Evolutionary conservation across 495 filamentous ascomycete species (phyloP), one percentile per base, ranked within the genome.

Genomic region (Mytilinidion resinicola): DNA sequence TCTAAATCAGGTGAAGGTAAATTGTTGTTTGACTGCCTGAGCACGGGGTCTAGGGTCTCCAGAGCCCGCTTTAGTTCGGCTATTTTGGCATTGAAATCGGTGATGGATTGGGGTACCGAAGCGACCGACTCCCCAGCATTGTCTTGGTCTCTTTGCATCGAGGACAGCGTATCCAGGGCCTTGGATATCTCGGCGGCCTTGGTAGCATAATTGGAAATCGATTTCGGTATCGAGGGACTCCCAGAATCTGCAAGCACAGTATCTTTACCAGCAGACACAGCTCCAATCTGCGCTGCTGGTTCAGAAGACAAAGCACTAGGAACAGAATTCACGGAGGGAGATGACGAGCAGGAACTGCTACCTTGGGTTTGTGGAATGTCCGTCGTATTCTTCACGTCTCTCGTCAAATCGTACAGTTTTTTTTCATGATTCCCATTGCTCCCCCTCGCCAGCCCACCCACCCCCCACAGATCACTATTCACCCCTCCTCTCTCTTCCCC

Each of bases 251-350:
- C 21, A n/a, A 12, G 46, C 21, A 49, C n/a, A 49, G 14, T 20
- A 49, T 33, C 46, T 12, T 19, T 25, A 12, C 14, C 46, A 49
- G 46, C 15, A 12, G n/a, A 9, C 17, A 30, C 17, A 49, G 46
- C 46, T 3, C 5, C 15, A 25, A 14, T 14, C 21, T 19, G 46
- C 15, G 46, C 19, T 49, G 46, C 33, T 14, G 17, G 6, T 12
- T 49, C 7, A 12, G 46, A 49, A 25, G 46, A 49, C 33, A 49
- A 19, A 49, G 46, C 33, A 30, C 46, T 49, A 25, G 15, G 46
- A 49, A 30, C 46, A 49, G 46, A 49, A 49, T 19, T 49, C 46
- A 49, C 46, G 19, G 46, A 19, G 25, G 46, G 21, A 15, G 44
- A 49, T 12, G 46, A 17, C 21, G 46, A 49, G 21, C 33, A 49